phyloP scores from a whole-genome alignment of 208 protist species.

The Trypanosoma lewisi region DNA sequence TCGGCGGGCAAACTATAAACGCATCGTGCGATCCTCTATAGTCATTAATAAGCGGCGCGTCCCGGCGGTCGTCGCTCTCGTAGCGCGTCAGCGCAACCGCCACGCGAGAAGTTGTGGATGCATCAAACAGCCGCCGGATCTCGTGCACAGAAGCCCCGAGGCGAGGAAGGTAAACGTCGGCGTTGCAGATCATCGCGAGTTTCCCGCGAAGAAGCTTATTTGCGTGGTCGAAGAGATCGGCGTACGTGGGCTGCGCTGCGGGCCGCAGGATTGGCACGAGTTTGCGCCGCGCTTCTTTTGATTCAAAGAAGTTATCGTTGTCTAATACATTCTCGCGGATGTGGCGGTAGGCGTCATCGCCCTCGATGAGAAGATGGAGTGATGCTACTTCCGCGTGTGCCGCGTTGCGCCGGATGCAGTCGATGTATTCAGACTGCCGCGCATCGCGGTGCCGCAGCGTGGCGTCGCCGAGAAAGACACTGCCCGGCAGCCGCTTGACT shows the following conservation, averaged over 20 bases:
- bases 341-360: slow-evolving; percentile 48
- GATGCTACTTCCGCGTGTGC: slow-evolving; percentile 44
- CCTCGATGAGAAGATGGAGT: slow-evolving; percentile 71
- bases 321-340: slow-evolving; percentile 39
- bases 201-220: slow-evolving; percentile 48
- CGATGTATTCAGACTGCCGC: slow-evolving; percentile 73
- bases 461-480: slow-evolving; percentile 51
- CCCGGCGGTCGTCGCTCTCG: slow-evolving; percentile 52
- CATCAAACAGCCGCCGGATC: slow-evolving; percentile 36
- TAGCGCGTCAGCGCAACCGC: slow-evolving; percentile 75
- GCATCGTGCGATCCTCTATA: slow-evolving; percentile 89
- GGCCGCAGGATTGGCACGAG: slow-evolving; percentile 49
- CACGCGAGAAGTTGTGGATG: slow-evolving; percentile 4
- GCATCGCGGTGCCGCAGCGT: slow-evolving; percentile 20
- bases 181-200: slow-evolving; percentile 85
- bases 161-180: slow-evolving; percentile 69
- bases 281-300: slow-evolving; percentile 20
- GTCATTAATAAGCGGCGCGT: slow-evolving; percentile 63
- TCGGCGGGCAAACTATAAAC: slow-evolving; percentile 64
- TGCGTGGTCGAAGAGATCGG: slow-evolving; percentile 70
- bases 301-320: slow-evolving; percentile 9
- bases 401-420: slow-evolving; percentile 56
- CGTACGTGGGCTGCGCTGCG: slow-evolving; percentile 51
- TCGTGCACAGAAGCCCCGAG: slow-evolving; percentile 30
- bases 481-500: slow-evolving; percentile 60